Evolutionary conservation across 345 rosid genomes (phyloP).

Genomic region (Aethionema arabicum): DNA sequence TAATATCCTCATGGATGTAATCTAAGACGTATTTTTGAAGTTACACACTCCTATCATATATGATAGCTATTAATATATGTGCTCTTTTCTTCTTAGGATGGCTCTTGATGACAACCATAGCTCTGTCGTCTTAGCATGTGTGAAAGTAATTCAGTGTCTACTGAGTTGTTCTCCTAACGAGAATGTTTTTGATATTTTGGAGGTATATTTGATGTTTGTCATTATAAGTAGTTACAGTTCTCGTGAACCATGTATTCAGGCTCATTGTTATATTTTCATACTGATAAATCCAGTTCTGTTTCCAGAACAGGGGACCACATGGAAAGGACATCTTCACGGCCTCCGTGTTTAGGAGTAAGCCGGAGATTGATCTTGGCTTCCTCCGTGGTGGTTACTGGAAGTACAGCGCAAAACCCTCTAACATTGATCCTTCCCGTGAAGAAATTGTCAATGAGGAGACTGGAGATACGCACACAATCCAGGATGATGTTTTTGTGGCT

Average conservation of each 20-base stretch:
- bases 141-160: conserved; percentile 60
- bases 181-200: conserved; percentile 58
- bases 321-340: conserved; percentile 58
- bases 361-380: conserved; percentile 69
- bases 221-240: conserved; percentile 2
- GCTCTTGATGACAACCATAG: conserved; percentile 86
- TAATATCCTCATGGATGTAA: conserved; percentile 32
- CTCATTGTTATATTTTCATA: conserved; percentile 13
- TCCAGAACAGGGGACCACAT: conserved; percentile 51
- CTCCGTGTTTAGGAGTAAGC: conserved; percentile 82
- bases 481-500: conserved; percentile 77
- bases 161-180: conserved; percentile 70
- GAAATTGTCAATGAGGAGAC: conserved; percentile 51
- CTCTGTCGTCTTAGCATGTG: conserved; percentile 73
- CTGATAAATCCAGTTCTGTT: conserved; percentile 22
- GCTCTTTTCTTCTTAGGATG: conserved; percentile 52
- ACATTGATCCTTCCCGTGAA: conserved; percentile 50
- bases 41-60: conserved; percentile 12
- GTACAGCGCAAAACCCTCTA: conserved; percentile 87
- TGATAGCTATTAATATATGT: conserved; percentile 5
- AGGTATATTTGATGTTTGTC: conserved; percentile 50
- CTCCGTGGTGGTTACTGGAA: conserved; percentile 90
- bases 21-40: conserved; percentile 18
- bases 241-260: not conserved
- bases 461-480: conserved; percentile 67